A percentile compares a stretch with the other conserved stretches of the same genome.
Conservation (phyloP, 345 rosid genomes). For the Eucalyptus sp. region DNA sequence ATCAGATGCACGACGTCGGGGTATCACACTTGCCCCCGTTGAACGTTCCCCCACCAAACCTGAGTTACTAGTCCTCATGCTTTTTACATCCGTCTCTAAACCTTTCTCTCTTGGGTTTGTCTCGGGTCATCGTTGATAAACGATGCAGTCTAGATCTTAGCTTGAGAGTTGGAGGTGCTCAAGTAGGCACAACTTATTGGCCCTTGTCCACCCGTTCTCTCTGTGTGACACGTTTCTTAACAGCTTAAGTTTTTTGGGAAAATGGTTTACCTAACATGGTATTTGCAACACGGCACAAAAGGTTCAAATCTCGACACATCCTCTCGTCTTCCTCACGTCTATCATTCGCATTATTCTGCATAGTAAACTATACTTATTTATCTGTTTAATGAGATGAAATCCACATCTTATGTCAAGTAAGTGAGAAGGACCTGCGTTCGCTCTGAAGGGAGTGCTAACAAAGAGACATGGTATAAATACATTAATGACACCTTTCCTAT, state of each 20-base stretch:
- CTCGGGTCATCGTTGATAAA: not conserved
- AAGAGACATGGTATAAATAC: not conserved
- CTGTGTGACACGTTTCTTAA: not conserved
- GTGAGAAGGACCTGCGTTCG: not conserved
- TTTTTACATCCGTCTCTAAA: not conserved
- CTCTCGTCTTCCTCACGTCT: not conserved
- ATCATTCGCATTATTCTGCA: not conserved
- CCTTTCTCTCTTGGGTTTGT: not conserved
- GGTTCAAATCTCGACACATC: not conserved
- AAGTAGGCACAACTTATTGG: not conserved
- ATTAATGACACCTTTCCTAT: not conserved
- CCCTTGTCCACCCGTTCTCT: not conserved
- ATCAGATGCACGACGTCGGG: not conserved
- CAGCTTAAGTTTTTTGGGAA: not conserved
- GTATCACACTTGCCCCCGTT: not conserved
- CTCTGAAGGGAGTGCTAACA: not conserved
- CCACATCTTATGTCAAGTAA: not conserved
- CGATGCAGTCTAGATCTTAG: not conserved
- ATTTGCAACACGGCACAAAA: not conserved
- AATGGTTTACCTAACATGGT: not conserved
- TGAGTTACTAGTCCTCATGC: not conserved
- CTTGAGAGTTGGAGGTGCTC: not conserved
- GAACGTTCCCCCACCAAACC: not conserved
- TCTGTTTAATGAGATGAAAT: not conserved
- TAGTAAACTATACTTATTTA: not conserved